Base-by-base conservation (phyloP, 1,284 basidiomycete genomes). In the Porogramme epimiltina region DNA sequence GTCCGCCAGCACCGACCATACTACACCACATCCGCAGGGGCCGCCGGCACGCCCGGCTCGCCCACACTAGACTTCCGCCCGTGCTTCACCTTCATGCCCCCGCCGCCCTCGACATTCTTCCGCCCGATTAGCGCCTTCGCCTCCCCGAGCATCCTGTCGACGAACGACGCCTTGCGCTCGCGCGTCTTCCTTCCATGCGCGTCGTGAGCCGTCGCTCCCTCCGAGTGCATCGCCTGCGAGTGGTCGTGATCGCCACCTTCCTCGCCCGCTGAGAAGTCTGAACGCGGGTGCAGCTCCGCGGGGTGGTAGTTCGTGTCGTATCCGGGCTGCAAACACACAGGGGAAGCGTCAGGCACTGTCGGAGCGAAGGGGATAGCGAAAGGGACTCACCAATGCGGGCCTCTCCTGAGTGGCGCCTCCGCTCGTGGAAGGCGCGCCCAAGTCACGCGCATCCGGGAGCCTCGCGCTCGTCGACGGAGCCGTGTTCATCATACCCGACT, bases 71-170 rank as follows among this genome's bases (percentile, higher is more conserved):
- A 31, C 28, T 31, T 31, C 6, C 28, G 28, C 28, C 28, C 8
- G 6, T 13, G 8, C 28, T 31, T 31, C 28, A 8, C 13, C 63
- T 69, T 69, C 26, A 74, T 47, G 48, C 48, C 64, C 63, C 68
- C 71, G 15, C 80, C 80, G 62, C 78, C 72, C 61, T 76, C 73
- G 15, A 81, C 71, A 68, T 77, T 80, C 47, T 69, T 61, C 67
- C 77, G 80, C 2, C 81, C 80, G 5, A 74, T 67, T 19, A 83
- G 59, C 10, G 80, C 66, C 64, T 79, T 80, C 58, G 76, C 74
- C 64, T 80, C 80, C 15, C 79, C 80, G 63, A 74, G 78, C 55
- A 83, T 66, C 68, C 75, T 80, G 51, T 77, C 70, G 67, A 81
- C 70, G 52, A 82, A 77, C 19, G 68, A 70, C 16, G 68, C 60